Conservation (phyloP, 345 rosid genomes). For the Lepidium africanum region DNA sequence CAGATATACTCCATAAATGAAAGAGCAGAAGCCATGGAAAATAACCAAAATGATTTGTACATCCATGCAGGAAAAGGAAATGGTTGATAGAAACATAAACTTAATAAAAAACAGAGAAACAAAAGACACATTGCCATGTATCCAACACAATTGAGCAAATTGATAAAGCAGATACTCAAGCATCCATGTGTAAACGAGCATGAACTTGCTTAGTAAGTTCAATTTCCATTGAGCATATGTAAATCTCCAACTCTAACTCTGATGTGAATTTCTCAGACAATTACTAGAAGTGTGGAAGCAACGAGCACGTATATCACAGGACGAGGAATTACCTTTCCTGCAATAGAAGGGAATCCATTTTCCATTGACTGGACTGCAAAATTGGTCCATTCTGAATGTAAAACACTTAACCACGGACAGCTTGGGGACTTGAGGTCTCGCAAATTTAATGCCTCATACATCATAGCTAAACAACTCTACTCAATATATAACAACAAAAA, state of each 20-base stretch:
- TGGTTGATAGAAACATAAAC: not conserved
- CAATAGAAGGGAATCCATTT: constrained; percentile 47
- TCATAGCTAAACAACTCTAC: constrained; percentile 66
- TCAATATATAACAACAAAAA: not conserved
- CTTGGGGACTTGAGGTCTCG: constrained; percentile 45
- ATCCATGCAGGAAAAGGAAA: not conserved
- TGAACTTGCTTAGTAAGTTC: not conserved
- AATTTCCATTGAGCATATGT: not conserved
- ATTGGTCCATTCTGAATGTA: constrained; percentile 50
- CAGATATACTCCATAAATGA: not conserved
- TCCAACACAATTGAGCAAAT: not conserved
- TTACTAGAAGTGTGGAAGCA: not conserved
- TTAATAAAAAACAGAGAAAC: not conserved
- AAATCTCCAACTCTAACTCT: not conserved
- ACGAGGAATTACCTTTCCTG: constrained; percentile 38
- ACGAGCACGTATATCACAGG: not conserved
- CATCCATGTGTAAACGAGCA: not conserved
- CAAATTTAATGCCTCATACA: constrained; percentile 61
- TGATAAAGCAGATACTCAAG: not conserved
- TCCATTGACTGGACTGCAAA: constrained; percentile 56
- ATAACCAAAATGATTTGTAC: not conserved
- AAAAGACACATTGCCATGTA: not conserved
- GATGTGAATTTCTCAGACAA: not conserved
- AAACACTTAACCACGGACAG: constrained; percentile 46
- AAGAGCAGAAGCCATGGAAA: not conserved